Percentiles rank a stretch among this genome's conserved stretches.
These are phyloP conservation scores for Fusarium agapanthi DNA, from an alignment of 2,329 filamentous ascomycete genomes.

Conservation along the genomic window DNA sequence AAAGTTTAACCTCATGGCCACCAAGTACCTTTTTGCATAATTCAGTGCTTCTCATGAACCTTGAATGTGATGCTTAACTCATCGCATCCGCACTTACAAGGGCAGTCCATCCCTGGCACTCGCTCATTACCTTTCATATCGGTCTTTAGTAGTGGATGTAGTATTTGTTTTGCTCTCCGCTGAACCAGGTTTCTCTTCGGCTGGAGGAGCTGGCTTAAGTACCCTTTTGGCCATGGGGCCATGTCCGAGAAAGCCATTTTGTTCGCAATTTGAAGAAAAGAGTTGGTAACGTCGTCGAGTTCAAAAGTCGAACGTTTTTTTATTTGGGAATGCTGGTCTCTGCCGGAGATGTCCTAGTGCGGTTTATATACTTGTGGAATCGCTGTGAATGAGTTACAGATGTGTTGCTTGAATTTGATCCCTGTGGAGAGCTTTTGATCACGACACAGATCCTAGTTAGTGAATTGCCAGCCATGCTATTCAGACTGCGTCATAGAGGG, in stretches of 20 bases:
- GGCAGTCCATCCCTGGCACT: rapidly evolving
- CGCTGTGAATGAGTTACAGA: no score
- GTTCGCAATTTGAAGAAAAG: not conserved
- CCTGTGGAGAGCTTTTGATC: not conserved
- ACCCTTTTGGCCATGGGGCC: rapidly evolving
- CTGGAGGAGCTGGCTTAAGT: not conserved
- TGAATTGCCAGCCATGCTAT: no score
- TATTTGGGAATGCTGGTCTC: rapidly evolving
- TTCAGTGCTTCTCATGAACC: not conserved
- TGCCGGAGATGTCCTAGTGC: rapidly evolving
- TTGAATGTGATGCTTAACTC: not conserved
- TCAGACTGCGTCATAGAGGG: no score
- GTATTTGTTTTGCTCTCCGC: rapidly evolving
- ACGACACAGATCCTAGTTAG: not conserved
- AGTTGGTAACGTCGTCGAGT: rapidly evolving
- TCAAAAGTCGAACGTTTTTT: rapidly evolving
- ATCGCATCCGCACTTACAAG: not conserved
- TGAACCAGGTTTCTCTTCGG: not conserved
- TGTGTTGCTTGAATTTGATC: not conserved
- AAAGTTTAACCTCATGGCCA: no score
- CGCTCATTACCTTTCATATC: rapidly evolving
- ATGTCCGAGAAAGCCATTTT: not conserved
- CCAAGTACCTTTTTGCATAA: rapidly evolving
- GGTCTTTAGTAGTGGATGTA: rapidly evolving
- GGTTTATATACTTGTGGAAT: not conserved